These are phyloP conservation scores for Epichloe brachyelytri DNA, from an alignment of 2,329 filamentous ascomycete species.

Conservation along the genomic window DNA sequence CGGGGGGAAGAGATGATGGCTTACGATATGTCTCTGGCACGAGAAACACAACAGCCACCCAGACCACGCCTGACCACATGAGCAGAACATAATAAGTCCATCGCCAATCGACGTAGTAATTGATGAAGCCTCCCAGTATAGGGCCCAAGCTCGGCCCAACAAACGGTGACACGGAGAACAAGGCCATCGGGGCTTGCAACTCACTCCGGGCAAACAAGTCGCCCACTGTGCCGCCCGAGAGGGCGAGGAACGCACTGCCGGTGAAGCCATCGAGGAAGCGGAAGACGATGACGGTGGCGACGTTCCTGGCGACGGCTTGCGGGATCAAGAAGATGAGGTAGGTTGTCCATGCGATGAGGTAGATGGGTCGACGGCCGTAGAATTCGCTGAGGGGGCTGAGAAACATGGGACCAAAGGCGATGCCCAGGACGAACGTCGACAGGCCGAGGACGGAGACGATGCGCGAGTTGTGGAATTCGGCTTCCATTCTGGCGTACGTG, in stretches of 20 bases:
- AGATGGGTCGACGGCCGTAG: slow-evolving; percentile 72
- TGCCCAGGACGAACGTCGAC: slow-evolving; percentile 70
- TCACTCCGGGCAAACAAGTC: slow-evolving; percentile 60
- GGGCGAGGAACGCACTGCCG: slow-evolving; percentile 55
- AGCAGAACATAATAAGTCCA: slow-evolving; percentile 79
- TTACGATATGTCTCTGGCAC: slow-evolving; percentile 79
- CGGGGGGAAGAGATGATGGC: slow-evolving; percentile 7
- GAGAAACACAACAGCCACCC: slow-evolving; percentile 51
- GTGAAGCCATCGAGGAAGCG: slow-evolving; percentile 68
- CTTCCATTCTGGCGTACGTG: slow-evolving; percentile 64
- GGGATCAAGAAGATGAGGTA: slow-evolving; percentile 75
- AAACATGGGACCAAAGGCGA: slow-evolving; percentile 49
- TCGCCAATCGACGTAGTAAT: slow-evolving; percentile 59
- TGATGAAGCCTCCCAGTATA: slow-evolving; percentile 67
- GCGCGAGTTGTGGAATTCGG: slow-evolving; percentile 58
- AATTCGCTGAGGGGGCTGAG: slow-evolving; percentile 58
- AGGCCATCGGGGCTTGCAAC: slow-evolving; percentile 70
- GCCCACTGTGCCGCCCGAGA: slow-evolving; percentile 75
- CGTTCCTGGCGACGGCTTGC: slow-evolving; percentile 67
- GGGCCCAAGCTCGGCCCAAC: slow-evolving; percentile 48
- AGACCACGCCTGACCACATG: slow-evolving; percentile 62
- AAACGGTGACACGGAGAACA: slow-evolving; percentile 58
- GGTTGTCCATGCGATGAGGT: slow-evolving; percentile 58
- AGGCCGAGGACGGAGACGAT: slow-evolving; percentile 69
- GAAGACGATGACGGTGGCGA: slow-evolving; percentile 63